Evolutionary conservation across 805 yeast species (phyloP), one percentile per base, ranked within the genome.

Genomic region (Hanseniaspora guilliermondii): DNA sequence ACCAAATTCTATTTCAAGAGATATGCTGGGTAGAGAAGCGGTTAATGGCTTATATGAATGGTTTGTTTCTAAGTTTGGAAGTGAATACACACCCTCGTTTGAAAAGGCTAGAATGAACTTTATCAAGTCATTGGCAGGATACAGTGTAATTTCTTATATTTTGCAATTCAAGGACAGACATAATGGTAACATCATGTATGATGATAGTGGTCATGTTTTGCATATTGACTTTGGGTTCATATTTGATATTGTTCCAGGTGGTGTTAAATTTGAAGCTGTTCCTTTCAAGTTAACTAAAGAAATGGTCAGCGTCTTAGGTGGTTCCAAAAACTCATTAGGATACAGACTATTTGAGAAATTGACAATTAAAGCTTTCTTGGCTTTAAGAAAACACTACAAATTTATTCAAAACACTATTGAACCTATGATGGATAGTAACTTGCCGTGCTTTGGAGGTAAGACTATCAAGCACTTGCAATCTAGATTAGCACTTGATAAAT

Each of bases 161-260:
- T 75, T 93, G 53, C 97, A 91, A 64, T 87, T 93, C 70, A 94
- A 94, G 65, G 99, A 93, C 70, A 79, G 99, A 64, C 99, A 93
- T 69, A 93, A 93, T 70, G 99, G 99, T 67, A 93, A 93, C 68
- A 91, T 93, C 58, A 83, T 93, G 86, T 87, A 93, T 64, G 98
- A 93, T 65, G 87, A 83, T 57, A 84, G 86, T 62, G 99, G 99
- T 5, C 96, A 93, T 65, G 79, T 94, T 58, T 72, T 94, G 58
- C 99, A 93, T 68, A 87, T 94, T 68, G 99, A 93, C 70, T 93
- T 93, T 71, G 99, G 99, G 3, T 93, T 93, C 76, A 89, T 96
- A 63, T 94, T 93, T 66, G 99, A 93, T 70, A 93, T 93, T 67
- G 97, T 87, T 35, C 99, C 99, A 9, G 99, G 99, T 60, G 98